Conservation (phyloP, 768 basidiomycete species). For the Psilocybe subaeruginosa region DNA sequence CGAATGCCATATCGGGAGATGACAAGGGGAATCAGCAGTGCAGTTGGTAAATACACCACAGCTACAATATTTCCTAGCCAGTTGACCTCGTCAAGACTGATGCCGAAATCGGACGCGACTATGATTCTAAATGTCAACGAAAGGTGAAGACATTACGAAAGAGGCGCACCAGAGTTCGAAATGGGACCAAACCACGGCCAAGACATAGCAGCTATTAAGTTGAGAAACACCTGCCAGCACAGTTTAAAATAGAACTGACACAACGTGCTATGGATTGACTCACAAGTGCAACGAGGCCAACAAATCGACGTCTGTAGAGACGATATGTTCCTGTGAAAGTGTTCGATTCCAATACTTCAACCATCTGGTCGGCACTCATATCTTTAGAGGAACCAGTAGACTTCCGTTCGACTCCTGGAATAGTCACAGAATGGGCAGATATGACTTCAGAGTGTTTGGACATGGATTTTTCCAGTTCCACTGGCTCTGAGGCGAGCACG, state of each 20-base stretch:
- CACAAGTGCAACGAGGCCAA: conserved; percentile 66
- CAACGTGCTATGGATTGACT: conserved; percentile 17
- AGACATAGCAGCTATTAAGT: conserved; percentile 63
- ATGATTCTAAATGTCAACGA: neutral
- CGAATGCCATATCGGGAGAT: conserved; percentile 63
- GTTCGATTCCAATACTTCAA: neutral
- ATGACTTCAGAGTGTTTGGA: neutral
- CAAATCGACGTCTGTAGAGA: conserved; percentile 71
- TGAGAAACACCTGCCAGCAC: conserved; percentile 55
- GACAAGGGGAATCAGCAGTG: conserved; percentile 60
- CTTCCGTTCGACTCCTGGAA: neutral
- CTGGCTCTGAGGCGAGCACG: neutral
- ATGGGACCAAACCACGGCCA: conserved; percentile 90
- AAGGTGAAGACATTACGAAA: neutral
- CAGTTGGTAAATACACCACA: conserved; percentile 63
- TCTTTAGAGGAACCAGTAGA: conserved; percentile 3
- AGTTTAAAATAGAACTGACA: neutral
- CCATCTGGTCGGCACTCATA: neutral
- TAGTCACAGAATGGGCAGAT: neutral
- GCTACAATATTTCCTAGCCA: conserved; percentile 79
- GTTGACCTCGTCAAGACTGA: conserved; percentile 72
- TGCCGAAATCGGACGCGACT: conserved; percentile 68
- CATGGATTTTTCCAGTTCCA: neutral
- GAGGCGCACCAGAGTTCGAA: conserved; percentile 57
- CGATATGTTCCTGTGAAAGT: conserved; percentile 42